Percentiles rank a stretch among this genome's conserved stretches.
phyloP scores from a whole-genome alignment of 192 early-diverging fungal genomes.

The Spizellomyces punctatus region DNA sequence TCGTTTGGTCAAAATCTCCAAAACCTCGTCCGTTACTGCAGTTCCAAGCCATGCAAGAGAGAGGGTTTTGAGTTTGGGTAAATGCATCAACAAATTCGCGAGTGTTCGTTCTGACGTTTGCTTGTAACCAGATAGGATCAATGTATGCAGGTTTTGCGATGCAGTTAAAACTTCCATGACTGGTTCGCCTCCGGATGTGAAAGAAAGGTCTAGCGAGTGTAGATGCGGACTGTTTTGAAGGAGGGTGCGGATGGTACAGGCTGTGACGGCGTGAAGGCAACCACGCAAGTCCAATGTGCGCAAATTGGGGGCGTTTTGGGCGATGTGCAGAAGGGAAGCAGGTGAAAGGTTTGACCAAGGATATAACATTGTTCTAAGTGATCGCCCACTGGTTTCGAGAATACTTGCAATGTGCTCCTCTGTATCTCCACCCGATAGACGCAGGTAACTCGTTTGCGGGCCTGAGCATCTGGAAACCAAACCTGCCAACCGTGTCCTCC shows the following conservation, averaged over 20 bases:
- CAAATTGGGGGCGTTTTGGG: not conserved
- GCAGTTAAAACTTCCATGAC: not conserved
- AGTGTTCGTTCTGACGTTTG: constrained; percentile 1
- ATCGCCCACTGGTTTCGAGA: not conserved
- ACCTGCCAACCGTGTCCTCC: not conserved
- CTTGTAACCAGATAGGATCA: constrained; percentile 15
- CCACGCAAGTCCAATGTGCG: constrained; percentile 17
- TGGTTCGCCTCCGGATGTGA: constrained; percentile 7
- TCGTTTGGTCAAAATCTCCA: not conserved
- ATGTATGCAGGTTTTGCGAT: not conserved
- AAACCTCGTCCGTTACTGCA: not conserved
- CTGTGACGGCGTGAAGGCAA: constrained; percentile 13
- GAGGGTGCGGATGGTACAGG: not conserved
- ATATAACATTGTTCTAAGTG: not conserved
- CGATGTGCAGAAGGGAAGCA: not conserved
- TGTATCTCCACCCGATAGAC: constrained; percentile 8
- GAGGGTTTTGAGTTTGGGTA: not conserved
- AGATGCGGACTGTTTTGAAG: not conserved
- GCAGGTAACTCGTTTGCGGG: constrained; percentile 6
- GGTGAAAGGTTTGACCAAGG: constrained; percentile 11
- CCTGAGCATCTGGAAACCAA: not conserved
- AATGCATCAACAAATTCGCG: not conserved
- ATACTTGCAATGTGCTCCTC: not conserved
- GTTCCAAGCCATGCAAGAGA: constrained; percentile 17
- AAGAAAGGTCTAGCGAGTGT: constrained; percentile 12